Percentiles rank a stretch among this genome's conserved stretches.
phyloP scores from a whole-genome alignment of 2,329 filamentous ascomycete genomes.

The Colletotrichum spaethianum region DNA sequence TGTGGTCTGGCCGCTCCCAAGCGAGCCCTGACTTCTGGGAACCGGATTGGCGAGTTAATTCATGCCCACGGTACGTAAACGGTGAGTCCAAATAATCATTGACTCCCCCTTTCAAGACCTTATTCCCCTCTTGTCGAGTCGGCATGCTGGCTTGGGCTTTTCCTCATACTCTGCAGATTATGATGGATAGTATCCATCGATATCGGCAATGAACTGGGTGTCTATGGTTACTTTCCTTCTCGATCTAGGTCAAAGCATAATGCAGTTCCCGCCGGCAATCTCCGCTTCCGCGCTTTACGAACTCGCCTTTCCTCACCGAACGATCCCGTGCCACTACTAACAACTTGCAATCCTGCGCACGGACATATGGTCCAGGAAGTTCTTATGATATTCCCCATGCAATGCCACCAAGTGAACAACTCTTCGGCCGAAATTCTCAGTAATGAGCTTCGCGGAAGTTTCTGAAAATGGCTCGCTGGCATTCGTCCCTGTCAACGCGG shows the following conservation, averaged over 20 bases:
- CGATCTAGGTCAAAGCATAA: not conserved
- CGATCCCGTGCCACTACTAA: not conserved
- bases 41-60: not conserved
- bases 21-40: not conserved
- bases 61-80: not conserved
- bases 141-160: not conserved
- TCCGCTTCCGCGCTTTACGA: conserved; percentile 14
- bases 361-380: not conserved
- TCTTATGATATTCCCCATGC: not conserved
- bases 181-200: not conserved
- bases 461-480: not conserved
- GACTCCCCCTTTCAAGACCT: conserved; percentile 1
- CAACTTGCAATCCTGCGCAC: not conserved
- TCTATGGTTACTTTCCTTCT: not conserved
- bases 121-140: not conserved
- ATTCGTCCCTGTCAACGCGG: not conserved
- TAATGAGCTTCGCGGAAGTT: not conserved
- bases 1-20: conserved; percentile 19
- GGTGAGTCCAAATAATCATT: not conserved
- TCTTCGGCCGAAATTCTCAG: not conserved
- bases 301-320: not conserved
- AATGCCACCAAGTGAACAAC: not conserved
- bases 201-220: not conserved
- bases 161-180: not conserved
- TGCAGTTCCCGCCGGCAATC: conserved; percentile 5